These are phyloP conservation scores for Cladosporium sp. DNA, from an alignment of 2,329 filamentous ascomycete genomes.

Conservation along the genomic window DNA sequence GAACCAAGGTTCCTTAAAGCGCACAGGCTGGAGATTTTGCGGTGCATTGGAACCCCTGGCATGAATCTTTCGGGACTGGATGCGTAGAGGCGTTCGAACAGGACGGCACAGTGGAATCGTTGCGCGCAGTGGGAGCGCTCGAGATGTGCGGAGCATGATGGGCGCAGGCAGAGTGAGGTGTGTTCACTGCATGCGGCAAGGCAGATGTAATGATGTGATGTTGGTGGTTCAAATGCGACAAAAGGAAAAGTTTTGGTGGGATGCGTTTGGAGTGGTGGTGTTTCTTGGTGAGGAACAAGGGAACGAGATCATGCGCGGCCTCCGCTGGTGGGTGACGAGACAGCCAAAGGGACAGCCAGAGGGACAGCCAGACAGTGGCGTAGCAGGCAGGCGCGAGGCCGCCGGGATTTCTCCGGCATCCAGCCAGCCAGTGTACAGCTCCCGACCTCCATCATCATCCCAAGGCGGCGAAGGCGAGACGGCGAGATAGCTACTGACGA, in stretches of 20 bases:
- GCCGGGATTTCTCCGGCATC: not conserved
- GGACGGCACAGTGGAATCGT: conserved; percentile 9
- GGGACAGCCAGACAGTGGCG: not conserved
- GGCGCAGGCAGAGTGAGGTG: not conserved
- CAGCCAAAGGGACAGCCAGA: not conserved
- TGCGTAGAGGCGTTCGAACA: not conserved
- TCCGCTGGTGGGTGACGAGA: not conserved
- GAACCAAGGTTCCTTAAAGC: conserved; percentile 24
- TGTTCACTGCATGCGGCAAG: conserved; percentile 7
- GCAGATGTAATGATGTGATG: not conserved
- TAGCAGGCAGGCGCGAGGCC: not conserved
- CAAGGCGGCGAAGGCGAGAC: conserved; percentile 13
- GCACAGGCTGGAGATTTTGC: conserved; percentile 16
- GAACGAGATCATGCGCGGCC: not conserved
- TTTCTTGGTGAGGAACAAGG: conserved; percentile 1
- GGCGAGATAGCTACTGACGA: not conserved
- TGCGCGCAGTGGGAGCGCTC: conserved; percentile 20
- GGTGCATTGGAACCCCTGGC: not conserved
- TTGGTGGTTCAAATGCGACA: conserved; percentile 2
- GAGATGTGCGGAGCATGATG: conserved; percentile 19
- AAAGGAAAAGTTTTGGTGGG: conserved; percentile 16
- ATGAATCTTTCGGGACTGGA: conserved; percentile 3
- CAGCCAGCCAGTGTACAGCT: not conserved
- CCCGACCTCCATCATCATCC: conserved; percentile 11
- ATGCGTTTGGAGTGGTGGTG: conserved; percentile 4